These are phyloP conservation scores for Rubia balearica DNA, from an alignment of 305 asterid species.

Conservation along the genomic window DNA sequence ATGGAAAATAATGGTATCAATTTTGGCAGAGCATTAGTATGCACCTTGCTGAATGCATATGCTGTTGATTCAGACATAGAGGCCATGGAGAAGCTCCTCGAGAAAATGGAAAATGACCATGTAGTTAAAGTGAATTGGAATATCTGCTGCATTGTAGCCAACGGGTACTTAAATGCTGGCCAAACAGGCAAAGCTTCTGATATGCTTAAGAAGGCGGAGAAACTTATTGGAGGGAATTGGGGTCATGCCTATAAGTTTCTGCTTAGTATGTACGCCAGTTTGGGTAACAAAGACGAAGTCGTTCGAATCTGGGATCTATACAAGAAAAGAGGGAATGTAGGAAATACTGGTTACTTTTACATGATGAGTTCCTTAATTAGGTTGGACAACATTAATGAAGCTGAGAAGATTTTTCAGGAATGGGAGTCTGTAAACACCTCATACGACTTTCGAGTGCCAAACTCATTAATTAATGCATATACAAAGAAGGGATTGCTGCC, in stretches of 20 bases:
- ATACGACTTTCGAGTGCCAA: slow-evolving; percentile 26
- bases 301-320: slow-evolving; percentile 24
- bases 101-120: slow-evolving; percentile 31
- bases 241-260: slow-evolving; percentile 9
- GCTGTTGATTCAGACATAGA: slow-evolving; percentile 19
- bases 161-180: slow-evolving; percentile 29
- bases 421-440: slow-evolving; percentile 21
- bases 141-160: slow-evolving; percentile 22
- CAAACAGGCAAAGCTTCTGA: slow-evolving; percentile 19
- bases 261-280: slow-evolving; percentile 26
- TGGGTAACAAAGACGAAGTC: slow-evolving; percentile 24
- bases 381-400: slow-evolving; percentile 29
- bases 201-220: slow-evolving; percentile 31
- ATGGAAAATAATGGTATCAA: slow-evolving; percentile 27
- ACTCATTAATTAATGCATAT: slow-evolving; percentile 23
- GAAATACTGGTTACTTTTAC: slow-evolving; percentile 9
- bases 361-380: slow-evolving; percentile 24
- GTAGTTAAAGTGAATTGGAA: slow-evolving; percentile 1
- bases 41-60: slow-evolving; percentile 26
- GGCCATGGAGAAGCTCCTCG: slow-evolving; percentile 29
- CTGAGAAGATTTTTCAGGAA: slow-evolving; percentile 22
- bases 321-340: not conserved
- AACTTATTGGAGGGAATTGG: slow-evolving; percentile 7
- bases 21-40: slow-evolving; percentile 12
- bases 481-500: slow-evolving; percentile 25